Base-by-base conservation (phyloP, 2,329 filamentous ascomycete species). In the Dryadomyces quercus-mongolicae region DNA sequence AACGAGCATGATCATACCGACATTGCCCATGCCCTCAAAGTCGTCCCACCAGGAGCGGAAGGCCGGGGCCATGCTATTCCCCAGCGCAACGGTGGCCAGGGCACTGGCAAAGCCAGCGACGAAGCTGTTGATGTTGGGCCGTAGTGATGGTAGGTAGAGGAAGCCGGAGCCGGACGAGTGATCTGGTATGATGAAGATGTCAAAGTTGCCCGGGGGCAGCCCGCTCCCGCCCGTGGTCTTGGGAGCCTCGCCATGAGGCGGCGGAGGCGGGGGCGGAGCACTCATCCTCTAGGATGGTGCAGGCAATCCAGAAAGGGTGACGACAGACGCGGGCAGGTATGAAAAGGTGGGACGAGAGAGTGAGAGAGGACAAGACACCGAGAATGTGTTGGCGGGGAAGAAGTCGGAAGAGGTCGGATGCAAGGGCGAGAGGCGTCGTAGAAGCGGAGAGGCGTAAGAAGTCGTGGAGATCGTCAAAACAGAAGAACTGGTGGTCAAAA, bases 101-200 rank as follows among this genome's bases (percentile, higher is more conserved):
- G 88, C 89, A 56, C 81, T 85, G 44, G 83, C 86, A 62, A 90
- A 89, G 31, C 92, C 92, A 3, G 91, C 90, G 21, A 90, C 77
- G 68, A 96, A 97, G 70, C 88, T 95, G 69, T 95, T 95, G 63
- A 85, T 77, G 64, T 93, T 88, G 20, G 88, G 86, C 64, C 85
- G 80, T 58, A 97, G 70, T 0, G 91, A 95, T 0, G 92, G 92
- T n/a, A 97, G 80, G 68, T 97, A 96, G 31, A 97, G 74, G 69
- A 96, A 96, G 38, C 92, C 92, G 0, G 84, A 82, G 53, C 92
- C 92, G 7, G 91, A 79, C 12, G 90, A 92, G 68, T 95, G 90
- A 49, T 91, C 88, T 8, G 92, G 92, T 64, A 97, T 91, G 67
- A 96, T 86, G 72, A 96, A 96, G 66, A 97, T 95, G 73, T 97